phyloP scores from a whole-genome alignment of 2,329 filamentous ascomycete genomes.

The Coleophoma cylindrospora region DNA sequence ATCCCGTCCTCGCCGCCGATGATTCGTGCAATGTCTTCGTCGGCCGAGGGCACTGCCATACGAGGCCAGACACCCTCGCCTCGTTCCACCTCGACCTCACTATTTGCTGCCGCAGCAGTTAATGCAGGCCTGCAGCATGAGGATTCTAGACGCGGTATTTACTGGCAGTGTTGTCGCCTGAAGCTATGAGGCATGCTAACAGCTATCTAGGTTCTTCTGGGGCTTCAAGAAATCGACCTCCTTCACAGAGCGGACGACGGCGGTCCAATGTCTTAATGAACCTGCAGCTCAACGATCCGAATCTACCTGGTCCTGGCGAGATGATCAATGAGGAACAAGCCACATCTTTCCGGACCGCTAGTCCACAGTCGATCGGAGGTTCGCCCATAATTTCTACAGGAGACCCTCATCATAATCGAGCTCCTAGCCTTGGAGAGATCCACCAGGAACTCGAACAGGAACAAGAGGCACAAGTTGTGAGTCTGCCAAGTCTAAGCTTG shows the following conservation, averaged over 20 bases:
- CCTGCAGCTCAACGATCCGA: constrained; percentile 67
- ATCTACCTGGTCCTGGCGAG: constrained; percentile 63
- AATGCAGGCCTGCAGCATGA: constrained; percentile 71
- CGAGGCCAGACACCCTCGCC: constrained; percentile 51
- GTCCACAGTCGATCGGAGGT: constrained; percentile 40
- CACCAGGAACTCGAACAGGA: constrained; percentile 77
- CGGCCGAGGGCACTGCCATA: constrained; percentile 17
- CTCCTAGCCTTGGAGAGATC: constrained; percentile 70
- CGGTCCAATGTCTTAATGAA: constrained; percentile 69
- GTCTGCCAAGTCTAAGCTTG: constrained; percentile 19
- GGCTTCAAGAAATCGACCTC: constrained; percentile 37
- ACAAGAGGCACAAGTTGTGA: constrained; percentile 71
- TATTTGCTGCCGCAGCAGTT: constrained; percentile 72
- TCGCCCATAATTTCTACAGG: constrained; percentile 36
- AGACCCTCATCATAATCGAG: constrained; percentile 59
- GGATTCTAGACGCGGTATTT: constrained; percentile 47
- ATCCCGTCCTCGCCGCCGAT: constrained; percentile 27
- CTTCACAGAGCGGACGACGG: constrained; percentile 49
- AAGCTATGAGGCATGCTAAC: neutral
- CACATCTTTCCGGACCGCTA: constrained; percentile 29
- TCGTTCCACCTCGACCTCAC: constrained; percentile 61
- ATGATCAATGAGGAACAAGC: constrained; percentile 47
- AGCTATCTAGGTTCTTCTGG: constrained; percentile 33
- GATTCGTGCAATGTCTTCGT: constrained; percentile 32
- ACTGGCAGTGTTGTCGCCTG: neutral